phyloP scores from a whole-genome alignment of 495 filamentous ascomycete genomes.

The Aspergillus affinis region DNA sequence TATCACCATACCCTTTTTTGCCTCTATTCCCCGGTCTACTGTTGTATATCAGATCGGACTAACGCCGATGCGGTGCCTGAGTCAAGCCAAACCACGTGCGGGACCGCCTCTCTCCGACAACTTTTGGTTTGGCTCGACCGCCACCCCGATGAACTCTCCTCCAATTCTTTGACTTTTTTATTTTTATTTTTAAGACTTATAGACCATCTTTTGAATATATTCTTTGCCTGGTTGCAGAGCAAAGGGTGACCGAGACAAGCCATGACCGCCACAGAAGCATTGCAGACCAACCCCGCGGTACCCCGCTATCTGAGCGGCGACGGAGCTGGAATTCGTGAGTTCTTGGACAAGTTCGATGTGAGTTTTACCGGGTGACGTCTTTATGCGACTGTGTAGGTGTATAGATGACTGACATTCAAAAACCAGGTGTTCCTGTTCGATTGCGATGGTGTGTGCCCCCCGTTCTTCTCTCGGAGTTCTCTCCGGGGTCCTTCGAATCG shows the following conservation, averaged over 20 bases:
- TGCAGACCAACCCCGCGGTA: slow-evolving; percentile 13
- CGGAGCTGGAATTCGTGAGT: slow-evolving; percentile 68
- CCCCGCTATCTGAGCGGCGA: slow-evolving; percentile 83
- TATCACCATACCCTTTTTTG: not conserved
- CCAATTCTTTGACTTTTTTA: not conserved
- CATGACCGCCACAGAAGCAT: not conserved
- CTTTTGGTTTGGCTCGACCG: not conserved
- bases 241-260: not conserved
- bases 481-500: slow-evolving; percentile 15
- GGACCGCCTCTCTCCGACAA: slow-evolving; percentile 6
- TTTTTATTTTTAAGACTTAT: not conserved
- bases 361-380: slow-evolving; percentile 34
- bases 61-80: slow-evolving; percentile 2
- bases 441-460: slow-evolving; percentile 76
- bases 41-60: not conserved
- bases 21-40: not conserved
- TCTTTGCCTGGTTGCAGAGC: not conserved
- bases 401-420: slow-evolving; percentile 1
- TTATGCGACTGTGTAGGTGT: not conserved
- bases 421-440: slow-evolving; percentile 88
- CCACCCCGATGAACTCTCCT: not conserved
- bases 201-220: not conserved
- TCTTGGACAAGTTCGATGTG: slow-evolving; percentile 90
- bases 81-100: slow-evolving; percentile 6
- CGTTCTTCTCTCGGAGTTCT: not conserved